phyloP scores from a whole-genome alignment of 805 yeast species.

The Diddensiella caesifluorescens region DNA sequence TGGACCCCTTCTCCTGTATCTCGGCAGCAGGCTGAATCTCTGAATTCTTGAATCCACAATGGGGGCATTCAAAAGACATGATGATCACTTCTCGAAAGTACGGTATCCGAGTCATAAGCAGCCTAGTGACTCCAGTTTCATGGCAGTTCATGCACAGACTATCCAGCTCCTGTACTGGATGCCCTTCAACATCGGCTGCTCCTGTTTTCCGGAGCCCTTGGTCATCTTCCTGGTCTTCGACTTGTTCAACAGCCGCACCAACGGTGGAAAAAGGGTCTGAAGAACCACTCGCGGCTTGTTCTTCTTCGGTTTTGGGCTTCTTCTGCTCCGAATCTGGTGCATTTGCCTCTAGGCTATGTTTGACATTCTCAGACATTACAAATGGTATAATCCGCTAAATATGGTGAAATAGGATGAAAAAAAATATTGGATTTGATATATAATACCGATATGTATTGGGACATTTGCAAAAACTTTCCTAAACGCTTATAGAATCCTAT shows the following conservation, averaged over 20 bases:
- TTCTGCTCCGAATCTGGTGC: not conserved
- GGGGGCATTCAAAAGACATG: slow-evolving; percentile 95
- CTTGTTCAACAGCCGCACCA: slow-evolving; percentile 51
- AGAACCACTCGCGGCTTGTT: not conserved
- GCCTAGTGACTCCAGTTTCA: slow-evolving; percentile 73
- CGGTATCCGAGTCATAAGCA: slow-evolving; percentile 85
- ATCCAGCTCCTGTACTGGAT: slow-evolving; percentile 92
- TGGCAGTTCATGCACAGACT: slow-evolving; percentile 96
- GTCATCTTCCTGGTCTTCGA: slow-evolving; percentile 24
- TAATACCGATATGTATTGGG: too few species aligned
- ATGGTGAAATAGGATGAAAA: too few species aligned
- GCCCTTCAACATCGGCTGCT: slow-evolving; percentile 78
- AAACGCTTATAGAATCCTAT: too few species aligned
- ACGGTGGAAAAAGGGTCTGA: slow-evolving; percentile 29
- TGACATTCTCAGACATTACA: slow-evolving; percentile 1
- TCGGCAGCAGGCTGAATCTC: slow-evolving; percentile 95
- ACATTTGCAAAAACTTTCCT: too few species aligned
- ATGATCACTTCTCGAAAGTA: slow-evolving; percentile 83
- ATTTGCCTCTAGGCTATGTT: not conserved
- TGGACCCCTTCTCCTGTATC: slow-evolving; percentile 83
- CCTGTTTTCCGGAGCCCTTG: slow-evolving; percentile 49
- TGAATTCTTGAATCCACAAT: slow-evolving; percentile 84
- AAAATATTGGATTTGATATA: too few species aligned
- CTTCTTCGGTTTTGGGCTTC: not conserved
- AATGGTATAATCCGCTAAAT: too few species aligned